phyloP scores from a whole-genome alignment of 495 filamentous ascomycete species.

The Xylaria telfairii region DNA sequence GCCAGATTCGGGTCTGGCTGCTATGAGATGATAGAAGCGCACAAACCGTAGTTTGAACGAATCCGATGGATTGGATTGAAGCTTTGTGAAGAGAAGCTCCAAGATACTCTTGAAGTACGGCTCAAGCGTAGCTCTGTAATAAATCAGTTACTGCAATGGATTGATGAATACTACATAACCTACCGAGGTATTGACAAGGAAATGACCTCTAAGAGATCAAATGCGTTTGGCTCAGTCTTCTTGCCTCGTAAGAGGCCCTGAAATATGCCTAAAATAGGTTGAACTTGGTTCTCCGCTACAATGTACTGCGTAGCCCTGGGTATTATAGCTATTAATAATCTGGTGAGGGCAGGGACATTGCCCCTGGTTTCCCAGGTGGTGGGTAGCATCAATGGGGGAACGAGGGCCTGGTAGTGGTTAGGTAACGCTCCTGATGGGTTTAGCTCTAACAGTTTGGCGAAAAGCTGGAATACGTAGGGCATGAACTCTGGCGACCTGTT shows the following conservation, averaged over 20 bases:
- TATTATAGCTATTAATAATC: slow-evolving; percentile 83
- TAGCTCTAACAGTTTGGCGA: slow-evolving; percentile 84
- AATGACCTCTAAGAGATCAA: slow-evolving; percentile 86
- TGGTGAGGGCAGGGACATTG: slow-evolving; percentile 88
- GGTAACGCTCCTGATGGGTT: slow-evolving; percentile 76
- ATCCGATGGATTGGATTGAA: slow-evolving; percentile 79
- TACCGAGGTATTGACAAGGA: slow-evolving; percentile 73
- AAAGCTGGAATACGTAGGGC: slow-evolving; percentile 95
- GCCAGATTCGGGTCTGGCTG: slow-evolving; percentile 72
- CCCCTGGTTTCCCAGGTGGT: slow-evolving; percentile 86
- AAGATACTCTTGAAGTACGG: slow-evolving; percentile 82
- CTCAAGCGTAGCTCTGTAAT: slow-evolving; percentile 63
- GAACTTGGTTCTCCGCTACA: slow-evolving; percentile 70
- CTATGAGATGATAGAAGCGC: slow-evolving; percentile 90
- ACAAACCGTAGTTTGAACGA: slow-evolving; percentile 81
- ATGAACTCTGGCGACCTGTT: slow-evolving; percentile 73
- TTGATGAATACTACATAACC: slow-evolving; percentile 36
- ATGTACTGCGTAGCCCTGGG: slow-evolving; percentile 75
- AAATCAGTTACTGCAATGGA: slow-evolving; percentile 34
- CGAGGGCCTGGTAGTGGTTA: slow-evolving; percentile 75
- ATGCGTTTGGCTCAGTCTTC: slow-evolving; percentile 81
- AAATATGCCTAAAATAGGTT: slow-evolving; percentile 86
- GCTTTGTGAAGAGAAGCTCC: slow-evolving; percentile 78
- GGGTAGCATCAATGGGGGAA: slow-evolving; percentile 75
- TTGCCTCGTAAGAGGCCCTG: slow-evolving; percentile 77